Evolutionary conservation across 306 rosid genomes (phyloP), one percentile per base, ranked within the genome.

Genomic region (Cicer judaicum): DNA sequence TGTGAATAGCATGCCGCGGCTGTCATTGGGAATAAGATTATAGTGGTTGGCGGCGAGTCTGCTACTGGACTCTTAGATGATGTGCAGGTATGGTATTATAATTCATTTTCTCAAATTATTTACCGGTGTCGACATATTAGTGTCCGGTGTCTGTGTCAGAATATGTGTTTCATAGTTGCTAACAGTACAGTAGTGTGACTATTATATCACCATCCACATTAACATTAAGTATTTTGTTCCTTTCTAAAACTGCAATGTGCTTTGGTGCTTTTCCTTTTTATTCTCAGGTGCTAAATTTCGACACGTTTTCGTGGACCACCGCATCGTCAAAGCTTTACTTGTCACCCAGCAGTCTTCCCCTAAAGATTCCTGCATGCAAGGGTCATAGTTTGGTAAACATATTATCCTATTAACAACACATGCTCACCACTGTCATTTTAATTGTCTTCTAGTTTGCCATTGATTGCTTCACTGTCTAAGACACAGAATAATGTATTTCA

Each of bases 321-420:
- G 96, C 91, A 54, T 91, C 90, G 0, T 93, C 98, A 40, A 91
- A 88, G 85, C 92, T 88, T 55, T 88, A 91, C 88, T 78, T 91
- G 89, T 93, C 98, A 2, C 97, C 98, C 0, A 93, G 97, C 80
- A 91, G 89, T 78, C 80, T 93, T 64, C 98, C 97, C 42, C 75
- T 91, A 67, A 91, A 89, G 85, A 87, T 91, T 76, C 98, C 98
- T 10, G 92, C 97, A 42, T 91, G 98, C 97, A 93, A 89, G 88
- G 97, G 96, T 64, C 97, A 91, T 82, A 54, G 86, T 78, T 85
- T 93, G 93, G 98, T 93, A 89, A 36, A 8, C 21, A 44, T 78
- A 29, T 4, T 29, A 60, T 69, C 54, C 53, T 61, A 36, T 14
- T 63, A 8, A 40, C 24, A 60, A 15, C 54, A 21, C 29, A 60